Conservation (phyloP, 2,329 filamentous ascomycete genomes). For the Thermothelomyces thermophilus region DNA sequence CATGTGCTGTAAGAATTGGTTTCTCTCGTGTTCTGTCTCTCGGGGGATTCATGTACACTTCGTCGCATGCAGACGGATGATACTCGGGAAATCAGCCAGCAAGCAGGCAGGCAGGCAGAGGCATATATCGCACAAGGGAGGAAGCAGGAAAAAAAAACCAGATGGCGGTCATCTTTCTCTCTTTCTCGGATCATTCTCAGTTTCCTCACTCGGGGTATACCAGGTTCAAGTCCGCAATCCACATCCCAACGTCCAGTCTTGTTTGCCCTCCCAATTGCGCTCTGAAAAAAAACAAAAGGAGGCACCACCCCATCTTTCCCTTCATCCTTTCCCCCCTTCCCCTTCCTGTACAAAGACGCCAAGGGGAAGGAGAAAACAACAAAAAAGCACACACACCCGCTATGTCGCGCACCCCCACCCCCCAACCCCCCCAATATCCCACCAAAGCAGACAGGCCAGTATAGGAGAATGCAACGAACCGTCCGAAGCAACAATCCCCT, state of each 20-base stretch:
- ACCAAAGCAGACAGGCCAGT: neutral
- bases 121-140: neutral
- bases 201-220: slow-evolving; percentile 4
- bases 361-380: too few species aligned
- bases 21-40: too few species aligned
- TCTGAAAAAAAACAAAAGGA: too few species aligned
- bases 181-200: neutral
- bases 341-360: slow-evolving; percentile 1
- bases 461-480: neutral
- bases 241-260: too few species aligned
- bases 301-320: neutral
- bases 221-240: neutral
- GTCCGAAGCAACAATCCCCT: neutral
- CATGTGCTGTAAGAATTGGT: too few species aligned
- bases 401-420: slow-evolving; percentile 10
- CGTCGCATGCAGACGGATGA: too few species aligned
- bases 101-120: neutral
- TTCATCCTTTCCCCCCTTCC: neutral
- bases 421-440: too few species aligned
- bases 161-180: too few species aligned
- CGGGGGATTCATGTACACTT: too few species aligned
- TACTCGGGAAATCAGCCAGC: too few species aligned
- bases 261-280: neutral
- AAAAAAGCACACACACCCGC: slow-evolving; percentile 2
- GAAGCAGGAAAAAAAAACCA: too few species aligned